Conservation (phyloP, 495 filamentous ascomycete genomes). For the Staphylotrichum longicolle region DNA sequence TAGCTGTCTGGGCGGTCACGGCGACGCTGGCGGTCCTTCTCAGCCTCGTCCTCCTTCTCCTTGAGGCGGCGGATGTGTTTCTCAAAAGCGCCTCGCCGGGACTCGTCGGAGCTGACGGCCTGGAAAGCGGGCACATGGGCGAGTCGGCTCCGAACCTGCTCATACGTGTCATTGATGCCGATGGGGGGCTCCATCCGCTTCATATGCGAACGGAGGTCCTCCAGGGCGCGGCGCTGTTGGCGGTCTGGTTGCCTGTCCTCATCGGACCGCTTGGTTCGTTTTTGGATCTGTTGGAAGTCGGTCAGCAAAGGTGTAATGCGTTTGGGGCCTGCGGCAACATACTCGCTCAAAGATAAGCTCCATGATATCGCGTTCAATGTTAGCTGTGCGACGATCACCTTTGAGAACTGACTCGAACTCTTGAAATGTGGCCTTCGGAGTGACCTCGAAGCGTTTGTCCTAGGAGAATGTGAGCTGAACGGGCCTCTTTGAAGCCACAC, state of each 20-base stretch:
- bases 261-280: constrained; percentile 64
- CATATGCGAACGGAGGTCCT: constrained; percentile 80
- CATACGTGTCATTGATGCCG: constrained; percentile 73
- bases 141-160: constrained; percentile 73
- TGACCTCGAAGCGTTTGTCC: constrained; percentile 91
- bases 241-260: constrained; percentile 85
- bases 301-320: constrained; percentile 22
- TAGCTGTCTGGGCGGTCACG: constrained; percentile 58
- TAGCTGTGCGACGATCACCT: constrained; percentile 79
- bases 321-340: constrained; percentile 16
- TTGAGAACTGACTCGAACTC: constrained; percentile 77
- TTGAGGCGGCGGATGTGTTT: constrained; percentile 86
- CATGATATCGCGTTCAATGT: constrained; percentile 73
- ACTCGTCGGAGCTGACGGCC: constrained; percentile 74
- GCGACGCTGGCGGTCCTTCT: constrained; percentile 66
- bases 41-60: constrained; percentile 84
- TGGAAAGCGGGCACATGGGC: constrained; percentile 80
- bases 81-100: constrained; percentile 81
- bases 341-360: constrained; percentile 76
- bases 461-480: constrained; percentile 34
- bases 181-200: constrained; percentile 92
- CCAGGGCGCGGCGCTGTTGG: constrained; percentile 78
- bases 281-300: constrained; percentile 57
- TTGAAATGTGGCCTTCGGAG: constrained; percentile 77
- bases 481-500: not conserved